Base-by-base conservation (phyloP, 2,329 filamentous ascomycete species). In the Scedosporium dehoogii region DNA sequence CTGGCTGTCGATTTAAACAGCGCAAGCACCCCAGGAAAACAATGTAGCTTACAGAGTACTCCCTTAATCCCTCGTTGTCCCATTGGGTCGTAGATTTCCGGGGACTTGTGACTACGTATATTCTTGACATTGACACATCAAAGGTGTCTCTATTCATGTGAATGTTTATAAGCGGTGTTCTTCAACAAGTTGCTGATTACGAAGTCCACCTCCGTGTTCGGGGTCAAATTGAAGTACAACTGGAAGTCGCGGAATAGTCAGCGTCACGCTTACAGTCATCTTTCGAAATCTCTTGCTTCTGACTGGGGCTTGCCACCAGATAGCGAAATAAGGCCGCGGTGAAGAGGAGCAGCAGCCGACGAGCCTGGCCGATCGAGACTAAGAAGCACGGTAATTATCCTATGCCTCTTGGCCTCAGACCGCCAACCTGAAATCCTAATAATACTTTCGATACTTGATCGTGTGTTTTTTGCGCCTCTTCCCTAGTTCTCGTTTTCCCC, bases 241-340 rank as follows among this genome's bases (percentile, higher is more conserved):
- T 38, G 33, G 33, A 38, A 38, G 33, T 38, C 33, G 33, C 33
- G 10, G 33, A 38, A 38, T 10, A 55, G 51, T 55, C 51, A 55
- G 51, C 51, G 12, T 55, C 51, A 55, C 23, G 51, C 51, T 55
- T 55, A 55, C 3, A 55, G 18, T 27, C 51, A 55, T 10, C 18
- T 12, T 23, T 23, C 51, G 33, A 55, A 55, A 55, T 55, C 21
- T 14, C 18, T 55, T 55, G 51, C 51, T 48, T 25, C 42, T 60
- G 44, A 29, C 58, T 44, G 41, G 61, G 61, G n/a, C 27, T 53
- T 44, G 56, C 51, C 12, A 51, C 58, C 61, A 38, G 33, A 38
- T 12, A 38, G 10, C 33, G 33, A 12, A 38, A 38, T 38, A 51
- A 38, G 53, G 61, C 25, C 27, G 38, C 48, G 60, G 41, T 29